Conservation (phyloP, 768 basidiomycete species). For the Tylopilus vinaceipallidus region DNA sequence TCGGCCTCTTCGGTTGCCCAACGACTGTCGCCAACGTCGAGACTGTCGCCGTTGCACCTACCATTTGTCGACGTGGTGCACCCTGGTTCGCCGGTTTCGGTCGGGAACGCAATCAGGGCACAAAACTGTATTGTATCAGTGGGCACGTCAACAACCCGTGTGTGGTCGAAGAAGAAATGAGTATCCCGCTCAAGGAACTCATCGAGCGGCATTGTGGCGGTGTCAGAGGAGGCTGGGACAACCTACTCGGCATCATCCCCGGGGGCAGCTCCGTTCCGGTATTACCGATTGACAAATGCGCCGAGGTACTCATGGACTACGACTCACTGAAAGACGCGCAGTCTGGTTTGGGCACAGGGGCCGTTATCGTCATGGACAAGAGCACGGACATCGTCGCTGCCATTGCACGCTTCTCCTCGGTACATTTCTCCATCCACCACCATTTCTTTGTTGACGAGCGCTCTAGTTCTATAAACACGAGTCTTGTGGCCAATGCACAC, state of each 20-base stretch:
- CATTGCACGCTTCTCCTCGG: constrained; percentile 90
- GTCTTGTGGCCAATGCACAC: constrained; percentile 96
- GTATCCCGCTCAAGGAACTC: constrained; percentile 89
- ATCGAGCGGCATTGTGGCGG: constrained; percentile 98
- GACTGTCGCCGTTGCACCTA: constrained; percentile 96
- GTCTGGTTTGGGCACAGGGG: constrained; percentile 96
- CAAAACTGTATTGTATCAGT: constrained; percentile 95
- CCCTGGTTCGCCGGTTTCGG: constrained; percentile 94
- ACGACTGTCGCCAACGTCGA: constrained; percentile 98
- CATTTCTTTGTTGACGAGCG: constrained; percentile 3
- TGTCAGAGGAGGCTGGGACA: constrained; percentile 93
- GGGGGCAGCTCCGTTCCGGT: constrained; percentile 95
- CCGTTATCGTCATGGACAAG: constrained; percentile 99
- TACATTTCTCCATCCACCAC: constrained; percentile 26
- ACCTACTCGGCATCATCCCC: constrained; percentile 93
- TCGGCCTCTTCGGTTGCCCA: constrained; percentile 95
- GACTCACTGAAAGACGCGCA: constrained; percentile 96
- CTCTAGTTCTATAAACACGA: constrained; percentile 95
- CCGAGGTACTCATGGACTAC: constrained; percentile 95
- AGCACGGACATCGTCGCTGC: constrained; percentile 91
- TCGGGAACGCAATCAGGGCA: constrained; percentile 88
- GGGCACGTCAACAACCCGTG: constrained; percentile 99
- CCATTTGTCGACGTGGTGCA: constrained; percentile 87
- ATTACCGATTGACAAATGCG: constrained; percentile 77
- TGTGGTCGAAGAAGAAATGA: constrained; percentile 99